These are phyloP conservation scores for Cunninghamia lanceolata DNA, from an alignment of 75 land plant species.

Conservation along the genomic window DNA sequence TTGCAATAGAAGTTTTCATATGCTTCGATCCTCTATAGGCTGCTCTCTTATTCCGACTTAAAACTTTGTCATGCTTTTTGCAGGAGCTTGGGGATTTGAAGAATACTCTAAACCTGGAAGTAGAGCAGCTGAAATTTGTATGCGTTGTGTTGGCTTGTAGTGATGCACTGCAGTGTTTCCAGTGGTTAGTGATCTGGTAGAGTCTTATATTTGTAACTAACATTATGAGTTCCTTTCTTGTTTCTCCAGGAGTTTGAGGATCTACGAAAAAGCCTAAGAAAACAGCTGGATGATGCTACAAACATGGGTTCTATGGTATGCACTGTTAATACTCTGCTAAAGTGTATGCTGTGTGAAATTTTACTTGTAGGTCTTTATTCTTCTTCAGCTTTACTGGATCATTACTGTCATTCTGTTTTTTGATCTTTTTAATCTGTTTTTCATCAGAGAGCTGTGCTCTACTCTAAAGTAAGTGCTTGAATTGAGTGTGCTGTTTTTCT, in stretches of 20 bases:
- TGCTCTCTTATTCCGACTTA: background rate
- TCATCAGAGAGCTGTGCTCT: background rate
- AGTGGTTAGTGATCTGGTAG: no score
- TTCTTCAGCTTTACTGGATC: background rate
- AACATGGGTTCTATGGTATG: background rate
- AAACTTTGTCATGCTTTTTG: background rate
- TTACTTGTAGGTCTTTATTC: background rate
- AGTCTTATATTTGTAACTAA: background rate
- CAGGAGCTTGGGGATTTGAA: constrained; percentile 40
- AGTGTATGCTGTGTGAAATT: background rate
- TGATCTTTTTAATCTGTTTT: no score
- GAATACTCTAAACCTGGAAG: constrained; percentile 23
- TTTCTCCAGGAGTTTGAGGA: background rate
- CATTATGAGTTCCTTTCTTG: background rate
- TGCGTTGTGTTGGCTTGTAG: background rate
- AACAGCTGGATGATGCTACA: background rate
- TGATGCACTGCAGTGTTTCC: background rate
- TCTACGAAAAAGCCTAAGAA: background rate
- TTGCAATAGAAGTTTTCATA: background rate
- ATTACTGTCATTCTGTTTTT: background rate
- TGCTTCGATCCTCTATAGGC: no score
- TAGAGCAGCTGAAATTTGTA: constrained; percentile 37
- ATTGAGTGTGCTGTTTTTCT: background rate
- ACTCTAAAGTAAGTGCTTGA: background rate
- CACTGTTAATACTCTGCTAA: background rate